phyloP scores from a whole-genome alignment of 139 green algal species.

The Chlorella sp. region DNA sequence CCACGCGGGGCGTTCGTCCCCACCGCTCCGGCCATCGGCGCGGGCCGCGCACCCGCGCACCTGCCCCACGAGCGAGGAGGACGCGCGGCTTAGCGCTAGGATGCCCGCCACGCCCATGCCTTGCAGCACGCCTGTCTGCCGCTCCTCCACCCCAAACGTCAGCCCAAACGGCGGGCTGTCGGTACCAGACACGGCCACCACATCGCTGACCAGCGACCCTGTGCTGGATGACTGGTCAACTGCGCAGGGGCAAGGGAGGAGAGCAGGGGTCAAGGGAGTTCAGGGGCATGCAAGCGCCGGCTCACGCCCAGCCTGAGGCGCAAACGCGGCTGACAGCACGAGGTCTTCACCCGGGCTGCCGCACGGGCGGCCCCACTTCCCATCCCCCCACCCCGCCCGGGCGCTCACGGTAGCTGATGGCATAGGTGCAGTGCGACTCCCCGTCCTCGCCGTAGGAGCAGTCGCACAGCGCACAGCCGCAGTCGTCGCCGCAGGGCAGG shows the following conservation, averaged over 20 bases:
- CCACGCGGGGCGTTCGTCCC: too few species aligned
- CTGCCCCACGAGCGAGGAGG: neutral
- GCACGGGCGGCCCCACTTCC: neutral
- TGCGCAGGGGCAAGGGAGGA: too few species aligned
- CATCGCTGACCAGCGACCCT: too few species aligned
- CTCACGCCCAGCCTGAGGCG: too few species aligned
- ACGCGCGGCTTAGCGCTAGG: neutral
- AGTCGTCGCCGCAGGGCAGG: neutral
- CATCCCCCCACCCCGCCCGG: too few species aligned
- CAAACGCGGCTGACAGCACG: too few species aligned
- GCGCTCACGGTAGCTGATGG: neutral
- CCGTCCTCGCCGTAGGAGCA: neutral
- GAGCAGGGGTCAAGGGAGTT: too few species aligned
- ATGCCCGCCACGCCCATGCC: neutral
- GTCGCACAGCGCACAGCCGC: neutral
- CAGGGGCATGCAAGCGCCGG: too few species aligned
- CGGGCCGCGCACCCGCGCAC: neutral
- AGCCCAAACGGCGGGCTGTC: neutral
- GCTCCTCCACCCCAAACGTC: conserved; percentile 1
- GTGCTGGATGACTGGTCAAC: too few species aligned
- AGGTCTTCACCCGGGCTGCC: too few species aligned
- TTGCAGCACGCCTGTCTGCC: neutral
- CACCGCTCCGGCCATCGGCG: too few species aligned
- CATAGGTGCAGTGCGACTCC: neutral
- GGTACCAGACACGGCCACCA: too few species aligned